Evolutionary conservation across 441 rosid species (phyloP), one percentile per base, ranked within the genome.

Genomic region (Pelargonium fulgidum): DNA sequence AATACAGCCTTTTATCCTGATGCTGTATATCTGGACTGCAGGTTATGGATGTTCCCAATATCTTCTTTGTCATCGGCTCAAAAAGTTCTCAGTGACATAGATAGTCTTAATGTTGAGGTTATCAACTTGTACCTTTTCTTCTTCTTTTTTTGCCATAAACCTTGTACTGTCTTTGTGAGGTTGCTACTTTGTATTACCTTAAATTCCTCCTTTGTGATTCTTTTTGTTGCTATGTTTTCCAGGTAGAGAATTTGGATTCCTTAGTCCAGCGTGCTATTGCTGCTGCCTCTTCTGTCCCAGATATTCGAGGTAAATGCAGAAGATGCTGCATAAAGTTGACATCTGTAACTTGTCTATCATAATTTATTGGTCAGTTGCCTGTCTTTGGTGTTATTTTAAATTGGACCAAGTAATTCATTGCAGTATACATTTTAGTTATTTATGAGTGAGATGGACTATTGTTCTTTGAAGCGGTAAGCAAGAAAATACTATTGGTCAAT

Each of bases 241-340:
- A 94, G 99, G 80, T 91, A 62, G 90, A 90, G 79, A 83, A 79
- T 81, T 78, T 94, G 75, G 92, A 94, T 80, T 83, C 90, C 62
- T 80, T 94, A 80, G 97, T 91, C 69, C 84, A 81, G 70, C 91
- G 87, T 71, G 96, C 99, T 65, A 74, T 90, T 71, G 82, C 82
- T 75, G 87, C 90, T 73, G 85, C 96, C 65, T 85, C 90, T 67
- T 67, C 80, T 66, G 77, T 80, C 71, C 91, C 92, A 24, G 94
- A 94, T 81, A 87, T 91, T 78, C 89, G 47, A 81, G 87, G 97
- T 90, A 87, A 81, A 45, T 65, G 70, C 70, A 56, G 70, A 64
- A 22, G 42, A 67, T 12, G 4, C 19, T 22, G 73, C 65, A 65
- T 33, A 36, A 67, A 68, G 45, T 54, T 50, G 19, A 44, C 66